These are phyloP conservation scores for Graphilbum sp. DNA, from an alignment of 2,329 filamentous ascomycete genomes.

Conservation along the genomic window DNA sequence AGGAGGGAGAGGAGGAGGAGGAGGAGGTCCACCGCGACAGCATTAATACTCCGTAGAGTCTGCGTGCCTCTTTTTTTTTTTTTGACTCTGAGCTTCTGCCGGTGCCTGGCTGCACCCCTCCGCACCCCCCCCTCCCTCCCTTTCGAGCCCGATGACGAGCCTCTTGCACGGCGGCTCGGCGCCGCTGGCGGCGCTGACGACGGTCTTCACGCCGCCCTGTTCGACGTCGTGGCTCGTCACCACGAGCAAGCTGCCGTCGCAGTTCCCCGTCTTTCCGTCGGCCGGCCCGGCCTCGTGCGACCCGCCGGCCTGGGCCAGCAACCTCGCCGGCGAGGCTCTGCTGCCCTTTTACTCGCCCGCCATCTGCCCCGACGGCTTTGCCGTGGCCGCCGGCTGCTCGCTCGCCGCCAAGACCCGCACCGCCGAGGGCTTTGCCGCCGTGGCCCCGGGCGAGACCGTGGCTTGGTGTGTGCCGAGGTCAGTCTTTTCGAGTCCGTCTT, in stretches of 20 bases:
- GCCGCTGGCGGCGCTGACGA: conserved; percentile 21
- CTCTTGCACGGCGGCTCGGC: conserved; percentile 13
- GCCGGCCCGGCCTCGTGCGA: conserved; percentile 13
- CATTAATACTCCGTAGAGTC: no score
- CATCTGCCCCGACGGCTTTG: conserved; percentile 21
- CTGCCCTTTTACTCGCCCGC: conserved; percentile 25
- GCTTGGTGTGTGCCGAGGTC: conserved; percentile 13
- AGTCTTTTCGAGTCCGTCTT: neutral
- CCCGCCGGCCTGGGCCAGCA: conserved; percentile 19
- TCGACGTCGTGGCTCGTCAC: conserved; percentile 23
- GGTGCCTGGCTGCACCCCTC: neutral
- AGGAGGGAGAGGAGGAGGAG: no score
- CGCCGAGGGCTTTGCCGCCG: conserved; percentile 7
- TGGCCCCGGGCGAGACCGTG: conserved; percentile 9
- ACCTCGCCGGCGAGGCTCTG: conserved; percentile 16
- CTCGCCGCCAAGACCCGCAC: conserved; percentile 6
- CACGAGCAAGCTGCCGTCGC: conserved; percentile 21
- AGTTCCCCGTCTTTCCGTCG: conserved; percentile 18
- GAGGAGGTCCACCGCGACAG: no score
- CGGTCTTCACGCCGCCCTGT: conserved; percentile 24
- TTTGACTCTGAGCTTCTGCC: neutral
- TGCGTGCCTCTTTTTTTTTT: no score
- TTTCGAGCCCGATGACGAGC: conserved; percentile 7
- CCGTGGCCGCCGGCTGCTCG: conserved; percentile 16
- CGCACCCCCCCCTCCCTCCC: neutral